Conservation (phyloP, 2,329 filamentous ascomycete genomes). For the Alternaria brassicae region DNA sequence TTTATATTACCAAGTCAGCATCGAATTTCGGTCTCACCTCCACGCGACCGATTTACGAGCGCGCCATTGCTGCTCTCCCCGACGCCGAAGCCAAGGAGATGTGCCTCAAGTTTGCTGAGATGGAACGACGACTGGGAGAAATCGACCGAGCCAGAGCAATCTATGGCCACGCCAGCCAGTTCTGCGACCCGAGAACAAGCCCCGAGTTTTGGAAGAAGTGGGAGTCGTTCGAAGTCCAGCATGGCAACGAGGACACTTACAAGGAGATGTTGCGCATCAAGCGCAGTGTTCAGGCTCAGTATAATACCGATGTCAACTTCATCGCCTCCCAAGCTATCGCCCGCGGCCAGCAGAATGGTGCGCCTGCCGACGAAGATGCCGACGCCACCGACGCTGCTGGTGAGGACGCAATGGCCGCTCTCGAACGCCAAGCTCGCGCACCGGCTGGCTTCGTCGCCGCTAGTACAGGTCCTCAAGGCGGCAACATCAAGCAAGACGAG, state of each 20-base stretch:
- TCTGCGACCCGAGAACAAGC: conserved; percentile 92
- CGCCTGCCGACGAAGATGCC: conserved; percentile 50
- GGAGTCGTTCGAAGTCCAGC: conserved; percentile 96
- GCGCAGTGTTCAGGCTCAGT: conserved; percentile 94
- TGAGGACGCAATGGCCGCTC: conserved; percentile 84
- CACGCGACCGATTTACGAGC: conserved; percentile 93
- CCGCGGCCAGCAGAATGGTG: conserved; percentile 70
- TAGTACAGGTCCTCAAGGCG: conserved; percentile 73
- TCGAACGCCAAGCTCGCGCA: conserved; percentile 87
- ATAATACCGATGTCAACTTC: conserved; percentile 98
- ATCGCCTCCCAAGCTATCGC: conserved; percentile 95
- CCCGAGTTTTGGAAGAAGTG: conserved; percentile 94
- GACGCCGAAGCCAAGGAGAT: conserved; percentile 94
- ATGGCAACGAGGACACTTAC: conserved; percentile 98
- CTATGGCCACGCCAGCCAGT: conserved; percentile 95
- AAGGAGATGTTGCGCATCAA: conserved; percentile 99
- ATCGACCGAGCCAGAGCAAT: conserved; percentile 95
- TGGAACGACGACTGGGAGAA: conserved; percentile 89
- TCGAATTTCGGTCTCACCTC: conserved; percentile 97
- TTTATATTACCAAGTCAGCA: conserved; percentile 98
- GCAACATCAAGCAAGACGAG: conserved; percentile 58
- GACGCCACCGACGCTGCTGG: conserved; percentile 53
- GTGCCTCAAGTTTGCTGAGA: conserved; percentile 98
- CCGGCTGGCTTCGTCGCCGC: conserved; percentile 91
- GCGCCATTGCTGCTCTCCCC: conserved; percentile 90